Evolutionary conservation across 1,284 basidiomycete genomes (phyloP), one percentile per base, ranked within the genome.

Genomic region (Puccinia horiana): DNA sequence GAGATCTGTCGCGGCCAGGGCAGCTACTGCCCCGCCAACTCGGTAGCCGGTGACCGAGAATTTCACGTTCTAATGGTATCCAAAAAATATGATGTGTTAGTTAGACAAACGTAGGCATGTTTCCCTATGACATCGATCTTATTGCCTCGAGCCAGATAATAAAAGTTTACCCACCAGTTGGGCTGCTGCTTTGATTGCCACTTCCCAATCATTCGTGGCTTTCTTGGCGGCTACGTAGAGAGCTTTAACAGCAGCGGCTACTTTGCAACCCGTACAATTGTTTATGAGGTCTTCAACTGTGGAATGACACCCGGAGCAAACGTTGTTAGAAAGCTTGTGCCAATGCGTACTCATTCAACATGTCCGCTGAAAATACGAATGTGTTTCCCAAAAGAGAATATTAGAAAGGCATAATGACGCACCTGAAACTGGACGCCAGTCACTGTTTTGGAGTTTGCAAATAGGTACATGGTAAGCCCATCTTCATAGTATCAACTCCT

Each of bases 191-290:
- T 83, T 47, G 42, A 67, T 83, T 20, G 83, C 83, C 23, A 83
- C 69, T 42, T 65, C 74, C 73, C 82, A 84, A 74, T 84, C 76
- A 56, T 84, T 84, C 2, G 83, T 83, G 26, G 76, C 81, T 73
- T 75, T 63, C 69, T 83, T 83, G 47, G 81, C 81, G n/a, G 35
- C 35, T 54, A 84, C 69, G 80, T 84, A 84, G 6, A 83, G 70
- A 26, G 78, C 52, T 52, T 81, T 82, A 44, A 84, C 79, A 12
- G 56, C 78, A 47, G 83, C 65, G n/a, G 83, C 83, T 29, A 79
- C 83, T 37, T 44, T 76, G 73, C 83, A 84, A 11, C 81, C 83
- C n/a, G 40, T 47, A 72, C 83, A 84, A 23, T 82, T 67, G 23
- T n/a, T 29, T 3, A 84, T 82, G 6, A 84, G 49, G 52, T 83